phyloP scores from a whole-genome alignment of 148 eudicot genomes.

The Persicaria tinctoria region DNA sequence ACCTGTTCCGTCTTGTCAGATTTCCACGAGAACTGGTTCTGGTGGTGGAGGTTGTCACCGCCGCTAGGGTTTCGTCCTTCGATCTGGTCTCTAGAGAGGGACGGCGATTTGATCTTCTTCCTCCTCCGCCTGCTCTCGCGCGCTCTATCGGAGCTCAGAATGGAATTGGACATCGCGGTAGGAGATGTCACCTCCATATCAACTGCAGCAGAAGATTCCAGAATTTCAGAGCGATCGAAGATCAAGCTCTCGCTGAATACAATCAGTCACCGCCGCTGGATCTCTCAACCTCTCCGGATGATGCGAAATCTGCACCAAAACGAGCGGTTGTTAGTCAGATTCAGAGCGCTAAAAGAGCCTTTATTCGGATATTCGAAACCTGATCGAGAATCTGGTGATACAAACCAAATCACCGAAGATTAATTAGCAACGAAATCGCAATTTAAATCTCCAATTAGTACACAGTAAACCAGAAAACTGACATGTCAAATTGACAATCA shows the following conservation, averaged over 20 bases:
- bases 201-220: constrained; percentile 5
- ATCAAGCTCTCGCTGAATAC: not conserved
- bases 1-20: constrained; percentile 65
- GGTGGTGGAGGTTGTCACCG: not conserved
- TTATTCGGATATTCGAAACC: constrained; percentile 8
- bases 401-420: not conserved
- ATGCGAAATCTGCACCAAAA: not conserved
- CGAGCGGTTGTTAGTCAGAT: not conserved
- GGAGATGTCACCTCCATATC: constrained; percentile 19
- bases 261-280: not conserved
- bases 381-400: not conserved
- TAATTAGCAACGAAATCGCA: not conserved
- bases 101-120: constrained; percentile 33
- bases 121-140: constrained; percentile 36
- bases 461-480: not conserved
- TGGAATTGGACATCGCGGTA: constrained; percentile 33
- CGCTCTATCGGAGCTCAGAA: constrained; percentile 33
- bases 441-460: not conserved
- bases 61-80: constrained; percentile 16
- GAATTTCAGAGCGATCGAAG: not conserved
- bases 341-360: constrained; percentile 2
- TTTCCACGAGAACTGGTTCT: constrained; percentile 43
- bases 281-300: not conserved
- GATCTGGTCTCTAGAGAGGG: constrained; percentile 10
- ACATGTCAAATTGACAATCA: not conserved